Evolutionary conservation across 495 filamentous ascomycete genomes (phyloP).

Genomic region (Lindgomyces ingoldianus): DNA sequence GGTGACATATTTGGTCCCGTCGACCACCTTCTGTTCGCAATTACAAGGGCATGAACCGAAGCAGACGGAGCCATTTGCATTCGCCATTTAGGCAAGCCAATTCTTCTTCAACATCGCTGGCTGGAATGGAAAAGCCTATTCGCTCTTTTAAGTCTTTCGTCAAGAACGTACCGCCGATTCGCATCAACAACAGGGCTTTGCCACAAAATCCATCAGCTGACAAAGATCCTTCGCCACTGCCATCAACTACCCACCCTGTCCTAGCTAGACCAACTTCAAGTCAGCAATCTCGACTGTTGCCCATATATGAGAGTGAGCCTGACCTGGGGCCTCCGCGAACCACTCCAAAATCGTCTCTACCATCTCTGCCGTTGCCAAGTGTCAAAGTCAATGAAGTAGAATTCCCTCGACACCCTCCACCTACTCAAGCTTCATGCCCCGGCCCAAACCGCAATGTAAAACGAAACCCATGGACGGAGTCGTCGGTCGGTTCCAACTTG

Average conservation of each 20-base stretch:
- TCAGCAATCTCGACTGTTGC: neutral
- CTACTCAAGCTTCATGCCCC: neutral
- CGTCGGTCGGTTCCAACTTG: neutral
- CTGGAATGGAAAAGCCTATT: constrained; percentile 36
- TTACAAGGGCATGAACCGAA: constrained; percentile 20
- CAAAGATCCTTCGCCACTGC: neutral
- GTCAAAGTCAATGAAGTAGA: neutral
- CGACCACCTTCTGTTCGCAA: no score
- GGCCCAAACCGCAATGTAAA: neutral
- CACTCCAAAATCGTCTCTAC: constrained; percentile 28
- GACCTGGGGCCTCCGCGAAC: constrained; percentile 19
- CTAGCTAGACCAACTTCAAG: neutral
- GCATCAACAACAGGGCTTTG: constrained; percentile 24
- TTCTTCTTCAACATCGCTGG: constrained; percentile 27
- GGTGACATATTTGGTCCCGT: constrained; percentile 7
- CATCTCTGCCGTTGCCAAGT: neutral
- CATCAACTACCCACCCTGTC: no score
- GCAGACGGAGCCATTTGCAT: constrained; percentile 11
- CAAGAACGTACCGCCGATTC: constrained; percentile 24
- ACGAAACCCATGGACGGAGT: neutral
- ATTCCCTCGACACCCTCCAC: neutral
- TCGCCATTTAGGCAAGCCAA: constrained; percentile 26
- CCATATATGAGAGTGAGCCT: constrained; percentile 16
- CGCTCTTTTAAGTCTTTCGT: constrained; percentile 38
- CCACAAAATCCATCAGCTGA: constrained; percentile 25